Evolutionary conservation across 352 stramenopile genomes (phyloP).

Genomic region (Globisporangium mamillatum): DNA sequence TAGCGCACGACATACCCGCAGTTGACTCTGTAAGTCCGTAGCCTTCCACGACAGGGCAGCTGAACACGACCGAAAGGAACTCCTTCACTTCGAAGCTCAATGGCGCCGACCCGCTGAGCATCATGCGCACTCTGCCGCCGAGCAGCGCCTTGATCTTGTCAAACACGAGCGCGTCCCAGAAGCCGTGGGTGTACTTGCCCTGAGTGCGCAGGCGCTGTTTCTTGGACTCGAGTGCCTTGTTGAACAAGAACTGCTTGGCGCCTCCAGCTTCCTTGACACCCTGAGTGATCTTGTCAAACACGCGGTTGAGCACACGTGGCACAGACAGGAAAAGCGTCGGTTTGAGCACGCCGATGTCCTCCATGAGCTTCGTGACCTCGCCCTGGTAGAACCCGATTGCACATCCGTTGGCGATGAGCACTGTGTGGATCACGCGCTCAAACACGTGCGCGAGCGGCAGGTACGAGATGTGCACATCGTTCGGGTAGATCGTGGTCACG

Average conservation of each 20-base stretch:
- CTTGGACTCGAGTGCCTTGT: slow-evolving; percentile 82
- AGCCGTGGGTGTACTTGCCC: slow-evolving; percentile 39
- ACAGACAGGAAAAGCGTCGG: slow-evolving; percentile 91
- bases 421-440: slow-evolving; percentile 69
- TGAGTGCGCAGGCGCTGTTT: slow-evolving; percentile 24
- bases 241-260: slow-evolving; percentile 89
- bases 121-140: slow-evolving; percentile 85
- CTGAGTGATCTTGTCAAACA: slow-evolving; percentile 92
- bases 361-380: slow-evolving; percentile 85
- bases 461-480: slow-evolving; percentile 86
- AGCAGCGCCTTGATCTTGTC: slow-evolving; percentile 92
- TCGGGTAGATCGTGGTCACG: slow-evolving; percentile 12
- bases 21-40: slow-evolving; percentile 94
- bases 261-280: slow-evolving; percentile 69
- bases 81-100: slow-evolving; percentile 91
- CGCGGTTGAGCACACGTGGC: slow-evolving; percentile 94
- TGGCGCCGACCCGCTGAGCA: slow-evolving; percentile 93
- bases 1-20: slow-evolving; percentile 35
- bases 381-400: slow-evolving; percentile 92
- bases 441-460: slow-evolving; percentile 94
- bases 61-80: slow-evolving; percentile 93
- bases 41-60: slow-evolving; percentile 89
- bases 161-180: slow-evolving; percentile 96
- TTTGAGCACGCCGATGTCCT: slow-evolving; percentile 88
- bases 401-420: slow-evolving; percentile 63